A percentile compares a stretch with the other conserved stretches of the same genome.
Evolutionary conservation across 805 yeast genomes (phyloP).

Genomic region (Saccharomyces cerevisiae): DNA sequence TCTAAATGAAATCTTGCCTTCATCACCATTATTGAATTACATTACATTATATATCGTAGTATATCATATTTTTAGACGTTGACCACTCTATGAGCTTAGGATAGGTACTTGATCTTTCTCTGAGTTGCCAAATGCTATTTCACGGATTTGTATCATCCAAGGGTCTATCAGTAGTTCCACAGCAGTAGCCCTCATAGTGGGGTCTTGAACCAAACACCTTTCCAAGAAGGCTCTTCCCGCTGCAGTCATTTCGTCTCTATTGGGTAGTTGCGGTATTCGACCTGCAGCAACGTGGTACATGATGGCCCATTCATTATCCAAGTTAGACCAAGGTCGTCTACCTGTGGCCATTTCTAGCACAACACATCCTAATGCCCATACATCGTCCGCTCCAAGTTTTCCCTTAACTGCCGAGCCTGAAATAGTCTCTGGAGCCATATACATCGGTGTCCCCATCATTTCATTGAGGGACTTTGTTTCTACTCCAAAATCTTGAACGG

Average conservation of each 20-base stretch:
- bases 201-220: slow-evolving; percentile 75
- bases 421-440: slow-evolving; percentile 96
- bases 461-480: slow-evolving; percentile 14
- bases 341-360: slow-evolving; percentile 96
- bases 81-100: neutral
- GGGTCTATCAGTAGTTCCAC: slow-evolving; percentile 80
- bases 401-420: slow-evolving; percentile 53
- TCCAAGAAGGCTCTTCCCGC: slow-evolving; percentile 65
- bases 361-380: slow-evolving; percentile 97
- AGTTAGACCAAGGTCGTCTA: slow-evolving; percentile 88
- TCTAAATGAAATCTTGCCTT: neutral
- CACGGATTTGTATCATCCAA: slow-evolving; percentile 72
- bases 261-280: slow-evolving; percentile 78
- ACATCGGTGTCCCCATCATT: slow-evolving; percentile 92
- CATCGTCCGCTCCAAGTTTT: slow-evolving; percentile 48
- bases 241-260: slow-evolving; percentile 64
- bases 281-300: slow-evolving; percentile 98
- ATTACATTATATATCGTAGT: neutral
- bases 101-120: slow-evolving; percentile 4
- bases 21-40: neutral
- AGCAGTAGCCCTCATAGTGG: slow-evolving; percentile 72
- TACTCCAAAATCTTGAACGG: neutral
- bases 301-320: slow-evolving; percentile 96
- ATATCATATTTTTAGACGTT: neutral
- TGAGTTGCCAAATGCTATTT: slow-evolving; percentile 53